These are phyloP conservation scores for Aspergillus sp. DNA, from an alignment of 2,329 filamentous ascomycete genomes.

Conservation along the genomic window DNA sequence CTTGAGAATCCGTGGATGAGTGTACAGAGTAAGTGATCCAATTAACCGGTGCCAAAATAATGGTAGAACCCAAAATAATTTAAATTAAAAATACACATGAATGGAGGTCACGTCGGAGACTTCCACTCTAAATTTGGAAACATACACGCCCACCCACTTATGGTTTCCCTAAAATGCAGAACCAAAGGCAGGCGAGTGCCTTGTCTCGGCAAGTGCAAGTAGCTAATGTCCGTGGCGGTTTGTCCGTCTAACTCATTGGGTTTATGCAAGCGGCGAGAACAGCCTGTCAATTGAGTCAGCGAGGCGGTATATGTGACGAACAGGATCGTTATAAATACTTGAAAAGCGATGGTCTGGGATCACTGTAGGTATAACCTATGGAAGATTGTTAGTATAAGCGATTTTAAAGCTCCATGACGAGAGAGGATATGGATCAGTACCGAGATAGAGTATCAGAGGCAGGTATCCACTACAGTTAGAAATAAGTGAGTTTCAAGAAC, in stretches of 20 bases:
- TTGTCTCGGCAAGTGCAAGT: not conserved
- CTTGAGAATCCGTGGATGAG: not conserved
- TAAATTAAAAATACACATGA: slow-evolving; percentile 33
- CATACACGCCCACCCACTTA: not conserved
- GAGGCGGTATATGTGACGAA: not conserved
- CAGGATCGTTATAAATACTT: slow-evolving; percentile 53
- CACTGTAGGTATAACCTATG: slow-evolving; percentile 87
- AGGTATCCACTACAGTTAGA: slow-evolving; percentile 74
- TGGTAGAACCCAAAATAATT: slow-evolving; percentile 15
- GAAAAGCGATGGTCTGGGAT: slow-evolving; percentile 80
- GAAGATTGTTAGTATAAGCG: slow-evolving; percentile 15
- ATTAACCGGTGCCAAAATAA: slow-evolving; percentile 14
- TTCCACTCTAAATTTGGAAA: slow-evolving; percentile 9
- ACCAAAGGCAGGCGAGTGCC: not conserved
- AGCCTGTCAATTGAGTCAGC: slow-evolving; percentile 20
- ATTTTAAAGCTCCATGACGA: not conserved
- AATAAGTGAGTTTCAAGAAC: slow-evolving; percentile 19
- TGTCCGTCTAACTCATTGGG: not conserved
- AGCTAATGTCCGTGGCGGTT: not conserved
- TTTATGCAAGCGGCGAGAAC: slow-evolving; percentile 45
- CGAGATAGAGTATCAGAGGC: slow-evolving; percentile 93
- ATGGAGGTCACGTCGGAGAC: slow-evolving; percentile 12
- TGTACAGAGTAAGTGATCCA: not conserved
- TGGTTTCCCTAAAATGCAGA: not conserved
- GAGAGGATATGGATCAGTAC: slow-evolving; percentile 51